Base-by-base conservation (phyloP, 1,139 yeast genomes). In the Ogataea hybrid region DNA sequence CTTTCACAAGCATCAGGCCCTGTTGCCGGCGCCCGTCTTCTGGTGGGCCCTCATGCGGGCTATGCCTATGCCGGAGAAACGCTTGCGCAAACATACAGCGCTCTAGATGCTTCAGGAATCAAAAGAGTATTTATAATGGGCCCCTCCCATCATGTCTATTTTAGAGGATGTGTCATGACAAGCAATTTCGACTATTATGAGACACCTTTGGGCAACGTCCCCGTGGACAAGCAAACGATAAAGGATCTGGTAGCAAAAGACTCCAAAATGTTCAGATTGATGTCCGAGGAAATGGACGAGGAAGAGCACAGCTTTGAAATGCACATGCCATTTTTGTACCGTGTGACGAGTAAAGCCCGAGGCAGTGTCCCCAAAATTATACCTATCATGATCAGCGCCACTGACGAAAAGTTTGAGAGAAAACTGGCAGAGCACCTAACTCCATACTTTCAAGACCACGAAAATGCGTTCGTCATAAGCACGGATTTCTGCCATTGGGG, bases 401-500 rank as follows among this genome's bases (percentile, higher is more conserved):
- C 83, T 39, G 77, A 75, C 42, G 64, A 68, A 10, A 51, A 51
- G 2, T 67, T 74, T 35, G 79, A 77, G 42, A 56, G 59, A 11
- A 62, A 65, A 17, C 58, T 85, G 16, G 82, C 84, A 0, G 53
- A 59, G 1, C 53, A 69, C 0, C 66, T 92, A 39, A 62, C 65
- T 10, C 80, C 82, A 2, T 85, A 73, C 52, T 59, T 88, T 42
- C 62, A 61, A 4, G 77, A 83, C 52, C 71, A 73, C 18, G 64
- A 65, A 27, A 84, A 81, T 56, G 81, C 88, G 1, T 85, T 92
- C 63, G 78, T 87, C 20, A 72, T 92, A 5, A 85, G 95, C 56
- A 79, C 95, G 1, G 99, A 92, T 65, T 94, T 92, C 58, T 90
- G 97, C 59, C 98, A 92, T 59, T 92, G 98, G 98, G 97, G 97